These are phyloP conservation scores for Phytophthora pini DNA, from an alignment of 352 stramenopile species.

Conservation along the genomic window DNA sequence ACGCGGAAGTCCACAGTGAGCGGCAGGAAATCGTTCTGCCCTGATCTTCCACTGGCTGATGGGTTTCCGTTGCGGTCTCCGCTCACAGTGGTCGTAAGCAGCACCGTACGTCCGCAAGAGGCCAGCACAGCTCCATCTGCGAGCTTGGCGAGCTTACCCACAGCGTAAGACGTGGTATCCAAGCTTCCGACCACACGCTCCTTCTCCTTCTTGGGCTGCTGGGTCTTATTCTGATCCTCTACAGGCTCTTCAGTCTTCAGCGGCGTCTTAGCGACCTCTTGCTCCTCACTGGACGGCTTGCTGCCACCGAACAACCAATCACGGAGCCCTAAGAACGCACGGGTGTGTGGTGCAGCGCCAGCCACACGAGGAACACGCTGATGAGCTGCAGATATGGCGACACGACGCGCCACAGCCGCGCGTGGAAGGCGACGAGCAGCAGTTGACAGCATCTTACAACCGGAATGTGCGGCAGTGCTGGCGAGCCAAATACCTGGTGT, in stretches of 20 bases:
- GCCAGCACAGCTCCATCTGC: conserved; percentile 88
- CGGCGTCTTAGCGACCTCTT: conserved; percentile 25
- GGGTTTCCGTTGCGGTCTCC: conserved; percentile 45
- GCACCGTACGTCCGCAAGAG: conserved; percentile 82
- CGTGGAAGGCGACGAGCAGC: conserved; percentile 34
- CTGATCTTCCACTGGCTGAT: conserved; percentile 15
- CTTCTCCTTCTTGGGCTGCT: conserved; percentile 23
- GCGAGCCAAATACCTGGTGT: conserved; percentile 1
- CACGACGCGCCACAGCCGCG: conserved; percentile 22
- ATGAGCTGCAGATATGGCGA: conserved; percentile 4
- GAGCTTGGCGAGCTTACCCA: conserved; percentile 84
- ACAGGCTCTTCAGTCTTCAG: conserved; percentile 9
- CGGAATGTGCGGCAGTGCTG: conserved; percentile 25
- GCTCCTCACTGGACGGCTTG: conserved; percentile 31
- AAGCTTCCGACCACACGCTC: conserved; percentile 54
- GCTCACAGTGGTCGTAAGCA: conserved; percentile 89
- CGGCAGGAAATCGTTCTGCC: conserved; percentile 80
- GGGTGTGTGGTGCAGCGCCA: conserved; percentile 32
- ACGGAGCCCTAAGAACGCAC: conserved; percentile 68
- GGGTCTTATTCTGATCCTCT: conserved; percentile 10
- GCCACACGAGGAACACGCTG: conserved; percentile 10
- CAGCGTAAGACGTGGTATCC: conserved; percentile 61
- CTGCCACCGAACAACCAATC: conserved; percentile 72
- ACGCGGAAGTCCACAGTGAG: conserved; percentile 96
- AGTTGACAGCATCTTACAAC: conserved; percentile 37